A percentile compares a stretch with the other conserved stretches of the same genome.
Conservation (phyloP, 2,329 filamentous ascomycete species). For the Penicillium sp. region DNA sequence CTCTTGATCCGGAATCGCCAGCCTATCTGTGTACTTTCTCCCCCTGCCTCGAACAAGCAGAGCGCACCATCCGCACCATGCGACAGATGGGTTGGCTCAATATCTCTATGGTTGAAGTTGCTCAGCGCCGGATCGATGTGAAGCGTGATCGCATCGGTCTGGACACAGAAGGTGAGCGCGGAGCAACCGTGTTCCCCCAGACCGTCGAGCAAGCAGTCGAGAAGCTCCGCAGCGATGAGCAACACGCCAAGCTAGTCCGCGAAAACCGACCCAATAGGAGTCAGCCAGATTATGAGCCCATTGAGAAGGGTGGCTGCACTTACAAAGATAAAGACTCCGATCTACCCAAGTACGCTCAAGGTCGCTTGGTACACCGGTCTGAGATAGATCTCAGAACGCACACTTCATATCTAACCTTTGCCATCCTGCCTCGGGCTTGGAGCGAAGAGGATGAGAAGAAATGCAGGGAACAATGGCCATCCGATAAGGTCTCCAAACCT, state of each 20-base stretch:
- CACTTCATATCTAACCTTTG: conserved; percentile 96
- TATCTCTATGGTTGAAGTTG: conserved; percentile 90
- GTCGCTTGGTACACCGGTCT: conserved; percentile 74
- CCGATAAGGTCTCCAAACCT: conserved; percentile 52
- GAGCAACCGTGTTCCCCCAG: conserved; percentile 64
- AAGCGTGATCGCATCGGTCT: conserved; percentile 78
- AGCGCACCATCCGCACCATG: conserved; percentile 77
- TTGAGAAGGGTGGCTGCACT: conserved; percentile 20
- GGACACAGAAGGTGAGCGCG: conserved; percentile 66
- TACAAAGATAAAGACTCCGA: conserved; percentile 32
- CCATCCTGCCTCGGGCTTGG: conserved; percentile 85
- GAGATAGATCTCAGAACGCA: conserved; percentile 93
- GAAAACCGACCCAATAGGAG: conserved; percentile 30
- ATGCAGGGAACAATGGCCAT: conserved; percentile 66
- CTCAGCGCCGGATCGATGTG: conserved; percentile 77
- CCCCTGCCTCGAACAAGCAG: conserved; percentile 95
- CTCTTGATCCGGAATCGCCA: conserved; percentile 70
- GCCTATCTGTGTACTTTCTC: conserved; percentile 91
- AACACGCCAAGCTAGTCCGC: conserved; percentile 67
- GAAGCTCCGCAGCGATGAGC: conserved; percentile 73
- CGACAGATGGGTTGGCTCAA: conserved; percentile 84
- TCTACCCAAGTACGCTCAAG: conserved; percentile 68
- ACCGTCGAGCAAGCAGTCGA: conserved; percentile 78
- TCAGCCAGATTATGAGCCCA: conserved; percentile 20
- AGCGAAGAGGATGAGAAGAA: conserved; percentile 75